phyloP scores from a whole-genome alignment of 192 early-diverging fungal genomes.

The Radiomyces spectabilis region DNA sequence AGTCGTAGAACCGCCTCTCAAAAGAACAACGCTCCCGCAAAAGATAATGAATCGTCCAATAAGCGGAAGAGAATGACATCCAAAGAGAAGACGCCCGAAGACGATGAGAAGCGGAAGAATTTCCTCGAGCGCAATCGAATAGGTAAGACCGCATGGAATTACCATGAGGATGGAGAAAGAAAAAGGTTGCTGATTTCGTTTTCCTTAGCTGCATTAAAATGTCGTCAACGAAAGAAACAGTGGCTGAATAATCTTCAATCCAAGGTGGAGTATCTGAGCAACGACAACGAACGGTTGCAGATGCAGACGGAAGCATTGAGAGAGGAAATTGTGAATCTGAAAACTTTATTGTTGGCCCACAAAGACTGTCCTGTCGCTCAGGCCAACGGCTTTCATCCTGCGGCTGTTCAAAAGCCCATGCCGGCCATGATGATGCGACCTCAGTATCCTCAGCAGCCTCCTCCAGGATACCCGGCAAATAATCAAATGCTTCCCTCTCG shows the following conservation, averaged over 20 bases:
- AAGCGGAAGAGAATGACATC: neutral
- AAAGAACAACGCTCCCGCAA: too few species aligned
- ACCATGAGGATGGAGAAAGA: too few species aligned
- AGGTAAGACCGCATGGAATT: too few species aligned
- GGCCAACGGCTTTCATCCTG: constrained; percentile 60
- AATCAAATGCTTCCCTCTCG: too few species aligned
- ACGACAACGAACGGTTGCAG: constrained; percentile 63
- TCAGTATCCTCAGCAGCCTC: neutral
- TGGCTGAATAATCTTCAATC: constrained; percentile 82
- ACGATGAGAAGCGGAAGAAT: constrained; percentile 70
- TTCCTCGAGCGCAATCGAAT: constrained; percentile 91
- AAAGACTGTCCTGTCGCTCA: constrained; percentile 71
- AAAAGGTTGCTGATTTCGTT: too few species aligned
- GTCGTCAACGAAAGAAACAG: constrained; percentile 90
- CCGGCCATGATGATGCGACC: too few species aligned
- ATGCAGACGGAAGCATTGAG: constrained; percentile 52
- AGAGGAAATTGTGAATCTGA: constrained; percentile 73
- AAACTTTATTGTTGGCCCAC: constrained; percentile 72
- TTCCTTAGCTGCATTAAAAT: constrained; percentile 78
- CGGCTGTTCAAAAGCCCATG: too few species aligned
- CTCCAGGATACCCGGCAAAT: too few species aligned
- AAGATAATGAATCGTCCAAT: too few species aligned
- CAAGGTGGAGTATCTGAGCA: constrained; percentile 55
- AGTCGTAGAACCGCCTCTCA: too few species aligned
- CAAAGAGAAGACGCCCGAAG: constrained; percentile 12